These are phyloP conservation scores for Talaromyces nanjingensis DNA, from an alignment of 495 filamentous ascomycete genomes.

Conservation along the genomic window DNA sequence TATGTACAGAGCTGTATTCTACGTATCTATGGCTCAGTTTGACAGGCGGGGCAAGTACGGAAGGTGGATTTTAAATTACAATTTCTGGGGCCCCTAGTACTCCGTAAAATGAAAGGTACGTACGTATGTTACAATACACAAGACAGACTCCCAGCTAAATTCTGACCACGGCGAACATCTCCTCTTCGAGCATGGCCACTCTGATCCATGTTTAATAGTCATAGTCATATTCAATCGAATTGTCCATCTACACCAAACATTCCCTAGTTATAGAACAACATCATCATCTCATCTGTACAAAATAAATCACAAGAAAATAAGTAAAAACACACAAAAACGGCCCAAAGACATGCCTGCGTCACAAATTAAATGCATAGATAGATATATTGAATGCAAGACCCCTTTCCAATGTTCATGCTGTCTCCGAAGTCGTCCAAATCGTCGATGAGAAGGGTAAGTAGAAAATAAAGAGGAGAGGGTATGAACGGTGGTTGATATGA, in stretches of 20 bases:
- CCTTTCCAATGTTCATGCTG: not conserved
- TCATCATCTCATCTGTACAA: not conserved
- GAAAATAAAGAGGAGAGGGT: not conserved
- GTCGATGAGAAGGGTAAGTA: not conserved
- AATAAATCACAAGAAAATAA: conserved; percentile 1
- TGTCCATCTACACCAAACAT: not conserved
- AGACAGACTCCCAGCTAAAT: not conserved
- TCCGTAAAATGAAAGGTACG: no score
- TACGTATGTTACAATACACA: not conserved
- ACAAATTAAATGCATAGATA: not conserved
- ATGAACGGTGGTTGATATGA: no score
- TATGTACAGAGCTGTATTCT: no score
- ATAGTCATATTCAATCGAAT: not conserved
- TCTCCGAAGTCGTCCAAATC: not conserved
- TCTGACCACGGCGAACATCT: not conserved
- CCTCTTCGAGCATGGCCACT: not conserved
- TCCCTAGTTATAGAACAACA: not conserved
- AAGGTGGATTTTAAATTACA: no score
- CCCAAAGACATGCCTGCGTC: not conserved
- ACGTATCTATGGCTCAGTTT: no score
- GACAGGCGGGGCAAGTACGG: no score
- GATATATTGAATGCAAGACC: not conserved
- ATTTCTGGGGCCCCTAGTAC: no score
- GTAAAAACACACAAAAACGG: not conserved
- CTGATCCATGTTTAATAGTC: no score